Evolutionary conservation across 1,284 basidiomycete species (phyloP), one percentile per base, ranked within the genome.

Genomic region (Leccinum idahoense): DNA sequence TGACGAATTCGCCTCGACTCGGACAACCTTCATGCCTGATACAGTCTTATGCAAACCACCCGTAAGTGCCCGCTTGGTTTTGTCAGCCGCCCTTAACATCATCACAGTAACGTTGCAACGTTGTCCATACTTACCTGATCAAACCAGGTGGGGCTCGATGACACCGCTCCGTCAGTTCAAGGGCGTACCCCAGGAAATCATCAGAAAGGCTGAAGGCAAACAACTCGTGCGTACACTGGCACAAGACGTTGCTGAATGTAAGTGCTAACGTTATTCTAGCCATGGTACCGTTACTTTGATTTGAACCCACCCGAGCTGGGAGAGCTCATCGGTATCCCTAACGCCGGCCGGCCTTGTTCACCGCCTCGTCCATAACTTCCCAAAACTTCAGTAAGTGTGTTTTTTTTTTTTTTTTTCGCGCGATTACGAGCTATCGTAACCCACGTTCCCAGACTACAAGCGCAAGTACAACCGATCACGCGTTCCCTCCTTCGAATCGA

Each of bases 221-320:
- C 96, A 98, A 82, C 98, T 96, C 82, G 88, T 89, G 71, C 73
- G 85, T 81, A 61, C 26, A 26, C 26, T 26, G 26, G 26, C 57
- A 57, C 51, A 32, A 68, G 18, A 15, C 15, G 12, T 56, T n/a
- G 18, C 20, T 37, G 18, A 8, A 2, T 11, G 32, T 26, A 57
- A 3, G 1, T 53, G 14, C 29, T 63, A 2, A 58, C 8, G 6
- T 66, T 12, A 57, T 37, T 63, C 67, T 68, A 90, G 88, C 94
- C 94, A 0, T 96, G 94, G 94, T 93, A 96, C 75, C 88, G 93
- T 56, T 96, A 96, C 79, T 96, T 95, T 70, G 94, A 96, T 75
- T 79, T 96, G 63, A 84, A 75, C 66, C 90, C 90, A 2, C 89
- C 89, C 2, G 93, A 95, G 75, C 86, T 95, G 51, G 96, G 94